Base-by-base conservation (phyloP, 306 rosid species). In the Pachyrhizus erosus region DNA sequence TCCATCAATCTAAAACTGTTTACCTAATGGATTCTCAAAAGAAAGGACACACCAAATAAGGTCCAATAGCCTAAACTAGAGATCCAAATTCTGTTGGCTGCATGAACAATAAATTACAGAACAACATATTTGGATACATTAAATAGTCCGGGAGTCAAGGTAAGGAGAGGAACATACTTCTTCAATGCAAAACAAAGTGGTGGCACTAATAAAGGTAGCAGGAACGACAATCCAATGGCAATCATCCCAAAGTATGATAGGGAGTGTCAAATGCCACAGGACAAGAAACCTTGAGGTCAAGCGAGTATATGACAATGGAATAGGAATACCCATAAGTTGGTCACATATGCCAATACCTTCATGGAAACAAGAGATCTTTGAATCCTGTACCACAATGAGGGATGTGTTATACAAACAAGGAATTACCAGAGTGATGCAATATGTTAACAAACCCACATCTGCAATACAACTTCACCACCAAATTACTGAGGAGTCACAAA, bases 221-320 rank as follows among this genome's bases (percentile, higher is more conserved):
- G 98, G 98, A 88, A 94, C 90, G 37, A 94, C 98, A 67, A 94
- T 87, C 98, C 98, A 94, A 8, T 89, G 97, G 76, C 98, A 94
- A 42, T 92, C 98, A 80, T 94, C 97, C 98, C 98, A 94, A 24
- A 94, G 96, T 77, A 92, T 94, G 89, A 94, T 72, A 48, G 98
- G 98, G 11, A 94, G 98, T 4, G 97, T 94, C 45, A 94, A 72
- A 87, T 92, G 93, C 98, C 98, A 94, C 17, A 94, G 85, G 82
- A 94, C 94, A 58, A 94, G 94, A 84, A 94, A 89, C 85, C 98
- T 87, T 65, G 98, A 94, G 37, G 98, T 94, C 91, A 94, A 87
- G 76, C 98, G 97, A 5, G 98, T 94, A 79, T 94, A 94, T 43
- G 98, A 91, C 33, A 94, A 86, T 14, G 98, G 98, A 81, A 94